These are phyloP conservation scores for Canavalia ensiformis DNA, from an alignment of 306 rosid species.

Conservation along the genomic window DNA sequence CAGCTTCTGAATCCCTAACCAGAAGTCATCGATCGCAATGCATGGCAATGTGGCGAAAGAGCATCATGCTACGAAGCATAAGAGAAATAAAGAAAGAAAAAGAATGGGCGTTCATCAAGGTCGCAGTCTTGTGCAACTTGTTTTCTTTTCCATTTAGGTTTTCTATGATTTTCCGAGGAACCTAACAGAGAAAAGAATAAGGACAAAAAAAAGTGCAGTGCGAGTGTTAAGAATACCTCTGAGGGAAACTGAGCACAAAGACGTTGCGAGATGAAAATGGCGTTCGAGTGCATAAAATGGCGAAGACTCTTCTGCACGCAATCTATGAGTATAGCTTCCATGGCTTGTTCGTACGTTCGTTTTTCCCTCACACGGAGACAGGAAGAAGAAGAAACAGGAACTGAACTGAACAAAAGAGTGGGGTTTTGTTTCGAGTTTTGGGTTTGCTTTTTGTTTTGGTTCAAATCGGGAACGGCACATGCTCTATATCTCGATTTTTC, in stretches of 20 bases:
- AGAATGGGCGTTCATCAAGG: background rate
- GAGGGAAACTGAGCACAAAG: constrained; percentile 85
- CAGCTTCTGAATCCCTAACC: background rate
- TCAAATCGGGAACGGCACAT: constrained; percentile 65
- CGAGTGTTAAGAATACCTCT: constrained; percentile 30
- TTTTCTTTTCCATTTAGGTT: background rate
- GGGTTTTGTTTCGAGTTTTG: constrained; percentile 37
- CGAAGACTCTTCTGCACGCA: constrained; percentile 80
- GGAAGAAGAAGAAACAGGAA: constrained; percentile 3
- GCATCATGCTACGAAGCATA: constrained; percentile 5
- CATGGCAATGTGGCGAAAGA: constrained; percentile 9
- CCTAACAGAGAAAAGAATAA: constrained; percentile 10
- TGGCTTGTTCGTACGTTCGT: constrained; percentile 42
- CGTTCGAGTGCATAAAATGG: constrained; percentile 83
- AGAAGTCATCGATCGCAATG: constrained; percentile 44
- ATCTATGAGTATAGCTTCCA: constrained; percentile 88
- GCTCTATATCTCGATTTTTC: constrained; percentile 34
- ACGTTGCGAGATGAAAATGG: constrained; percentile 89
- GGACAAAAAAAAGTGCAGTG: background rate
- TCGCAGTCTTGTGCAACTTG: background rate
- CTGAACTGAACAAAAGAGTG: background rate
- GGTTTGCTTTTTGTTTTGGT: constrained; percentile 40
- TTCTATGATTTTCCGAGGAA: constrained; percentile 21
- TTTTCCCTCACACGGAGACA: background rate
- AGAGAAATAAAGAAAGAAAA: background rate